Percentiles rank a stretch among this genome's conserved stretches.
These are phyloP conservation scores for Cetradonia linearis DNA, from an alignment of 495 filamentous ascomycete genomes.

Conservation along the genomic window DNA sequence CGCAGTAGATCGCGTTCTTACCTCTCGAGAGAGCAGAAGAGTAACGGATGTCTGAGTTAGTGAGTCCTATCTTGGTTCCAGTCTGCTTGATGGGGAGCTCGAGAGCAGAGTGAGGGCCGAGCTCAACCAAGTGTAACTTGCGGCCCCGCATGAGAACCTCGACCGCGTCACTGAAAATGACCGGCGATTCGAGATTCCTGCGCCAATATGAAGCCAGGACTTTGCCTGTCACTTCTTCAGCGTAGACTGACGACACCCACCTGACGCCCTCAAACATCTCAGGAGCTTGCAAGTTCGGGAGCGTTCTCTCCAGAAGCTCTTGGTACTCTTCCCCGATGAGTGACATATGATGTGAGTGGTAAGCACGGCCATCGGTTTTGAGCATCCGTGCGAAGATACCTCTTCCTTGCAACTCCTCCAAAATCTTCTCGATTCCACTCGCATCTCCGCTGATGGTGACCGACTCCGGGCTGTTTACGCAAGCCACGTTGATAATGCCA, in stretches of 20 bases:
- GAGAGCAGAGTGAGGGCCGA: background rate
- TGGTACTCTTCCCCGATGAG: conserved; percentile 34
- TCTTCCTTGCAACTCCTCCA: background rate
- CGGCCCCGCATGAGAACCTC: background rate
- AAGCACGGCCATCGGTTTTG: conserved; percentile 39
- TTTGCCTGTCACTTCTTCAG: background rate
- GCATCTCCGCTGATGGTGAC: background rate
- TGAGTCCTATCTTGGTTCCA: background rate
- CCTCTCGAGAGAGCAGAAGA: background rate
- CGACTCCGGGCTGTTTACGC: background rate
- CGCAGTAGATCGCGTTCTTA: background rate
- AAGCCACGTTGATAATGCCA: background rate
- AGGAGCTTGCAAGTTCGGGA: background rate
- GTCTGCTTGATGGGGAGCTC: background rate
- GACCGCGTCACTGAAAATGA: conserved; percentile 8
- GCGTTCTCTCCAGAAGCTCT: background rate
- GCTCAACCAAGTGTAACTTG: background rate
- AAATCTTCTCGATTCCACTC: background rate
- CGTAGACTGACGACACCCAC: background rate
- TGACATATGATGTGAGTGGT: conserved; percentile 50
- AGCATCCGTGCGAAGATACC: conserved; percentile 35
- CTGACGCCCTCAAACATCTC: background rate
- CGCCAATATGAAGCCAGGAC: conserved; percentile 29
- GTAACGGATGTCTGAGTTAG: background rate
- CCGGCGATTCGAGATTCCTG: conserved; percentile 31